Conservation (phyloP, 768 basidiomycete genomes). For the Boletales sp. region DNA sequence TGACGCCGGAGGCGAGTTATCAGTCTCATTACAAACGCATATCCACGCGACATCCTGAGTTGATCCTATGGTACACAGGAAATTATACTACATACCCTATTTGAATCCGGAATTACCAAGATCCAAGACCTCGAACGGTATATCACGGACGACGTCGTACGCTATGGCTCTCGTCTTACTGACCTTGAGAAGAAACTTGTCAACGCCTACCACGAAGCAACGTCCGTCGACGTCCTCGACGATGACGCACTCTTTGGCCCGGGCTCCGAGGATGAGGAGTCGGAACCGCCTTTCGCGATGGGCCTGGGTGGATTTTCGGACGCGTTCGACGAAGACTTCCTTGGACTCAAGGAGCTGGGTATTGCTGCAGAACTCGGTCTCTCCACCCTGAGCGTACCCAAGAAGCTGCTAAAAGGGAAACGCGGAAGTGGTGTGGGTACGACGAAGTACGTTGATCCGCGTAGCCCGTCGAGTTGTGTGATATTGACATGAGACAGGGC, state of each 20-base stretch:
- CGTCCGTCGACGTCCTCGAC: slow-evolving; percentile 42
- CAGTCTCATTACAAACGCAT: not conserved
- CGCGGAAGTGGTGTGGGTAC: slow-evolving; percentile 38
- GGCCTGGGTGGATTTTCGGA: slow-evolving; percentile 80
- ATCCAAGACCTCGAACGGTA: slow-evolving; percentile 82
- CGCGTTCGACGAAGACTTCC: slow-evolving; percentile 86
- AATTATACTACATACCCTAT: slow-evolving; percentile 88
- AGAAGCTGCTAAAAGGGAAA: slow-evolving; percentile 68
- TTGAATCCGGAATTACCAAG: slow-evolving; percentile 81
- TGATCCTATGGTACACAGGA: slow-evolving; percentile 49
- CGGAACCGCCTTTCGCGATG: slow-evolving; percentile 66
- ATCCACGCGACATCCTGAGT: not conserved
- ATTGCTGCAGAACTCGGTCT: slow-evolving; percentile 85
- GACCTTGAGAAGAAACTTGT: slow-evolving; percentile 88
- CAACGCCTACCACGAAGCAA: slow-evolving; percentile 75
- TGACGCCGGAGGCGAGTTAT: slow-evolving; percentile 77
- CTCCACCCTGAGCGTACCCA: slow-evolving; percentile 73
- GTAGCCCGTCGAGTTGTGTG: not conserved
- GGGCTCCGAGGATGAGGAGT: slow-evolving; percentile 57
- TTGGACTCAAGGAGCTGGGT: slow-evolving; percentile 83
- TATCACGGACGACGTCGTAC: slow-evolving; percentile 82
- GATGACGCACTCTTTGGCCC: slow-evolving; percentile 47
- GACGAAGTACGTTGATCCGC: slow-evolving; percentile 43
- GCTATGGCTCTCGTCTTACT: slow-evolving; percentile 69
- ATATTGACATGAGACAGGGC: slow-evolving; percentile 35